Evolutionary conservation across 75 land plant species (phyloP).

Genomic region (Azolla pinnata): DNA sequence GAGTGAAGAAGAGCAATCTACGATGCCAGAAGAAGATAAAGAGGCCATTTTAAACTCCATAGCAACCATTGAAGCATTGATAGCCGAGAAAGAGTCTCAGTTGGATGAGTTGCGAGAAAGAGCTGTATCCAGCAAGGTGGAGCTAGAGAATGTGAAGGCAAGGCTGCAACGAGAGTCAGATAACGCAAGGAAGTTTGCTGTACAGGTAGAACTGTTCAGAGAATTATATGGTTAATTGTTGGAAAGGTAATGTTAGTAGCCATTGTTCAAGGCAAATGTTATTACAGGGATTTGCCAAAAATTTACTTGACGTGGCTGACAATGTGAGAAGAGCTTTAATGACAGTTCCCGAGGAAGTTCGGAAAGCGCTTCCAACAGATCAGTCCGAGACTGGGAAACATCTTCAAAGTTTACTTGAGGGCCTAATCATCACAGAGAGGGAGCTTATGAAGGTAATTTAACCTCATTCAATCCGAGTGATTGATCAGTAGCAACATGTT

Average conservation of each 20-base stretch:
- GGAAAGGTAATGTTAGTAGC: background rate
- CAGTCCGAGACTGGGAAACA: constrained; percentile 48
- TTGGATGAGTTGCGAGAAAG: constrained; percentile 66
- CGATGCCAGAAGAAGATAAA: background rate
- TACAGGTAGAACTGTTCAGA: constrained; percentile 50
- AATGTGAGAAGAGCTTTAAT: constrained; percentile 75
- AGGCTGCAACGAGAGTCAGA: constrained; percentile 78
- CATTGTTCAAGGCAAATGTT: background rate
- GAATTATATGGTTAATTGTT: background rate
- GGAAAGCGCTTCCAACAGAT: constrained; percentile 39
- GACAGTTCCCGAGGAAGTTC: constrained; percentile 53
- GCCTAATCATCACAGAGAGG: constrained; percentile 89
- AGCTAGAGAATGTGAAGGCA: constrained; percentile 72
- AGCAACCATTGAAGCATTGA: background rate
- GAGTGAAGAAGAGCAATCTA: background rate
- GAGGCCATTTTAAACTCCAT: background rate
- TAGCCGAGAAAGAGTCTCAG: constrained; percentile 9
- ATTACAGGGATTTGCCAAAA: constrained; percentile 77
- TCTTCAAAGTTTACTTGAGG: constrained; percentile 62
- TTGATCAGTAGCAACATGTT: too few relatives aligned
- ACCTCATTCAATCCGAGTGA: too few relatives aligned
- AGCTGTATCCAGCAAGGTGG: constrained; percentile 65
- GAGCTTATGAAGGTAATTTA: constrained; percentile 82
- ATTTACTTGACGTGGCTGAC: constrained; percentile 86
- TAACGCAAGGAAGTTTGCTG: constrained; percentile 70